Conservation (phyloP, 441 rosid genomes). For the Pelargonium myrrhifolium region DNA sequence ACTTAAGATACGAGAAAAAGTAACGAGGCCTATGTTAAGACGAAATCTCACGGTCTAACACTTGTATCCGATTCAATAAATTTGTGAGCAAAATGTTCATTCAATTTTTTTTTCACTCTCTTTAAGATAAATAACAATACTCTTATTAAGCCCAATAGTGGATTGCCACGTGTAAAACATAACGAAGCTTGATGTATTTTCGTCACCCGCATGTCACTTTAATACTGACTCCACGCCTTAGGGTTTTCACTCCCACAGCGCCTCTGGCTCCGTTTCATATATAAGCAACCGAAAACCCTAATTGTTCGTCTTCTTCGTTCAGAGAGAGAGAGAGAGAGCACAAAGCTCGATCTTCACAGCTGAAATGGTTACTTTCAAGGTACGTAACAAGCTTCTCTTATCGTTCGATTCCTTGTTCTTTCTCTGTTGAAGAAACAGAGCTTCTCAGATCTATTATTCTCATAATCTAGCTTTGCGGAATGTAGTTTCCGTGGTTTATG, state of each 20-base stretch:
- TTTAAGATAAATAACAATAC: no score
- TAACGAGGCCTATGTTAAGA: no score
- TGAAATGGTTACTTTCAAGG: slow-evolving; percentile 46
- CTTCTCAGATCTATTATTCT: background rate
- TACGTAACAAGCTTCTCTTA: slow-evolving; percentile 11
- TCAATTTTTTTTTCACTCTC: no score
- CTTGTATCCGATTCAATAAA: no score
- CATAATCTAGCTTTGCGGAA: no score
- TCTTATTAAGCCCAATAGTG: background rate
- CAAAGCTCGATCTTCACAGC: slow-evolving; percentile 5
- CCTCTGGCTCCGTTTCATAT: background rate
- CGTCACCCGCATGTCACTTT: background rate
- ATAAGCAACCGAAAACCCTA: slow-evolving; percentile 14
- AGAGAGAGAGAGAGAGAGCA: slow-evolving; percentile 4
- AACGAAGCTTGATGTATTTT: background rate
- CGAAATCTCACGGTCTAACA: no score
- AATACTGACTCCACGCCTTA: background rate
- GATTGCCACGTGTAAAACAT: background rate
- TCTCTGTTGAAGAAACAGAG: background rate
- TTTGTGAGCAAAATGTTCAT: no score
- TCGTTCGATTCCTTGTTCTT: background rate
- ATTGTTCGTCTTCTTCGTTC: background rate
- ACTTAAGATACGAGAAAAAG: no score
- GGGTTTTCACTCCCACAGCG: slow-evolving; percentile 14
- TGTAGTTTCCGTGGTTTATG: background rate